phyloP scores from a whole-genome alignment of 2,329 filamentous ascomycete species.

The Colletotrichum chlorophyti region DNA sequence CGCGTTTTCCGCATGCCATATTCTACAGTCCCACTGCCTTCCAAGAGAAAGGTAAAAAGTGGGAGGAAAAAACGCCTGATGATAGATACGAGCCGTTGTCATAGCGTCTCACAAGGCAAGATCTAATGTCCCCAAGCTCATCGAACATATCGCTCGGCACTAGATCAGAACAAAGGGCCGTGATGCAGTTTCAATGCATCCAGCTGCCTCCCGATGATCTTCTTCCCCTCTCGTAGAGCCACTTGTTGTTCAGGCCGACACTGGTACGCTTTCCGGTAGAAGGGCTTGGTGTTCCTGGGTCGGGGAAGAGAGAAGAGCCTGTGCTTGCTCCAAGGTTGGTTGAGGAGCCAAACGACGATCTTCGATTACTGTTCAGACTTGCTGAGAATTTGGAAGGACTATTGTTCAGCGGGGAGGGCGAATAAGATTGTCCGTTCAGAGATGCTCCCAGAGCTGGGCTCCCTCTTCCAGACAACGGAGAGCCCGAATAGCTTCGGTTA shows the following conservation, averaged over 20 bases:
- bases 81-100: no score
- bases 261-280: slow-evolving; percentile 71
- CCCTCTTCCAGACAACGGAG: slow-evolving; percentile 63
- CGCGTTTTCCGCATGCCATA: no score
- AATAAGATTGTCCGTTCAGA: slow-evolving; percentile 54
- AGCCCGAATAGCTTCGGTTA: slow-evolving; percentile 62
- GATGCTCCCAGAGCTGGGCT: slow-evolving; percentile 50
- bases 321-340: slow-evolving; percentile 57
- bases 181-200: slow-evolving; percentile 16
- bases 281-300: slow-evolving; percentile 76
- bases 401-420: slow-evolving; percentile 46
- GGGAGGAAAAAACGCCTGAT: no score
- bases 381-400: slow-evolving; percentile 70
- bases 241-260: slow-evolving; percentile 87
- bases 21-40: no score
- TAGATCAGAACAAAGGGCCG: neutral
- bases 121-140: neutral
- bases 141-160: neutral
- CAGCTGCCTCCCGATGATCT: slow-evolving; percentile 48
- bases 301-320: slow-evolving; percentile 52
- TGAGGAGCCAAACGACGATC: slow-evolving; percentile 67
- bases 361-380: slow-evolving; percentile 55
- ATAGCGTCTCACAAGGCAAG: neutral
- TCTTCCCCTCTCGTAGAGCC: slow-evolving; percentile 87
- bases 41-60: no score